Base-by-base conservation (phyloP, 208 protist genomes). In the Leishmania tarentolae region DNA sequence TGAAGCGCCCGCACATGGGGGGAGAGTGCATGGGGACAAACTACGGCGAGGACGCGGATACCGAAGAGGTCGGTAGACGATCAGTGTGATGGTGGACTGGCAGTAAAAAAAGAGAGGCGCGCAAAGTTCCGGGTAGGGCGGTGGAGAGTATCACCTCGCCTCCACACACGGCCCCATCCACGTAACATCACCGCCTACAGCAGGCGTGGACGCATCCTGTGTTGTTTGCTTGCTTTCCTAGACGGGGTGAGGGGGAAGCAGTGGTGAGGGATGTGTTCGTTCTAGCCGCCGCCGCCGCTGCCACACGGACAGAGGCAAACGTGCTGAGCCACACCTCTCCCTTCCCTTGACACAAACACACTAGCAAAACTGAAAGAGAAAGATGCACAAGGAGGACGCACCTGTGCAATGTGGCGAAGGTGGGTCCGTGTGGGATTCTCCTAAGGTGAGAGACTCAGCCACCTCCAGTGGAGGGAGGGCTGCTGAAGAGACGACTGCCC, bases 401-500 rank as follows among this genome's bases (percentile, higher is more conserved):
- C 61, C 31, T 40, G 28, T 68, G 31, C 31, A 40, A 68, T 35
- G 61, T 40, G 31, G 9, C 61, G 21, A 31, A 40, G 31, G 28
- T 73, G 68, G 28, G 37, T 28, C 35, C 19, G 66, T 44, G 35
- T 40, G 40, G 40, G 19, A 35, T 63, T 15, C 42, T 44, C 37
- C 0, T 28, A 7, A 7, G 31, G 44, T 7, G 17, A 7, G 44
- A 2, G 50, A n/a, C 24, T 76, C n/a, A 21, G 44, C 15, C 31
- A 13, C 35, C 50, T 17, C 28, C 35, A n/a, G 35, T 6, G 13
- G 78, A 72, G 19, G 56, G 69, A 24, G 78, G 42, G 1, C 56
- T 57, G 42, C 46, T 71, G 66, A 83, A 85, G 79, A 85, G 76
- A 40, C 66, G 75, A 17, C 42, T 52, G 24, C 80, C 75, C 17